A percentile compares a stretch with the other conserved stretches of the same genome.
Conservation (phyloP, 192 early-diverging fungal species). For the Backusella parvicylindrica region DNA sequence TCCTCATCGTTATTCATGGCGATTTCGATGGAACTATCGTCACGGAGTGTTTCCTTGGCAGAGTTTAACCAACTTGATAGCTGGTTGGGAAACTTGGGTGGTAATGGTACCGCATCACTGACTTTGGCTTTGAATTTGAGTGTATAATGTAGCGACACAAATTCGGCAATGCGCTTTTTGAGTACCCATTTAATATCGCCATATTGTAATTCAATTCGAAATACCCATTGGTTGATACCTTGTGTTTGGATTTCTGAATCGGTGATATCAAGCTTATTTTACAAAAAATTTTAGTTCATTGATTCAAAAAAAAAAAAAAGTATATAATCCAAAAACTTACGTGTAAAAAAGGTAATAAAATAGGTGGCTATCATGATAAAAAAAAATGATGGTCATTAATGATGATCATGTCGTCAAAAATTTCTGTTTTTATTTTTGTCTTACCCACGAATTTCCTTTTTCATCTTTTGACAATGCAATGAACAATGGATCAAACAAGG, state of each 20-base stretch:
- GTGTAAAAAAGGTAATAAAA: conserved; percentile 15
- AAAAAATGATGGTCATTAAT: background rate
- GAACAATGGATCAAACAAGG: conserved; percentile 22
- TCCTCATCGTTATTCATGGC: conserved; percentile 22
- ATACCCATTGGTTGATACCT: conserved; percentile 33
- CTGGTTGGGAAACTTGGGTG: conserved; percentile 34
- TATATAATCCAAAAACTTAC: background rate
- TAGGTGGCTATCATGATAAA: conserved; percentile 4
- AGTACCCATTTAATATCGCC: conserved; percentile 81
- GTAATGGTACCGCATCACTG: conserved; percentile 29
- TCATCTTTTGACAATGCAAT: conserved; percentile 18
- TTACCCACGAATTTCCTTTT: conserved; percentile 23
- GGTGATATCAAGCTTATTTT: conserved; percentile 17
- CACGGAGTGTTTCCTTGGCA: conserved; percentile 16
- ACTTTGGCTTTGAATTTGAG: conserved; percentile 42
- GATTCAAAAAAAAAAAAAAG: no score
- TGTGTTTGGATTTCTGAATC: conserved; percentile 26
- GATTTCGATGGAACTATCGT: conserved; percentile 7
- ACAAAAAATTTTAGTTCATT: background rate
- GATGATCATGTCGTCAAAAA: no score
- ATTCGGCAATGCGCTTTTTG: conserved; percentile 58
- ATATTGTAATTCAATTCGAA: conserved; percentile 49
- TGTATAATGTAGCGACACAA: conserved; percentile 60
- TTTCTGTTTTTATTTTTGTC: background rate
- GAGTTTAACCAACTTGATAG: conserved; percentile 13